These are phyloP conservation scores for Trichosporon faecale DNA, from an alignment of 1,284 basidiomycete species.

Conservation along the genomic window DNA sequence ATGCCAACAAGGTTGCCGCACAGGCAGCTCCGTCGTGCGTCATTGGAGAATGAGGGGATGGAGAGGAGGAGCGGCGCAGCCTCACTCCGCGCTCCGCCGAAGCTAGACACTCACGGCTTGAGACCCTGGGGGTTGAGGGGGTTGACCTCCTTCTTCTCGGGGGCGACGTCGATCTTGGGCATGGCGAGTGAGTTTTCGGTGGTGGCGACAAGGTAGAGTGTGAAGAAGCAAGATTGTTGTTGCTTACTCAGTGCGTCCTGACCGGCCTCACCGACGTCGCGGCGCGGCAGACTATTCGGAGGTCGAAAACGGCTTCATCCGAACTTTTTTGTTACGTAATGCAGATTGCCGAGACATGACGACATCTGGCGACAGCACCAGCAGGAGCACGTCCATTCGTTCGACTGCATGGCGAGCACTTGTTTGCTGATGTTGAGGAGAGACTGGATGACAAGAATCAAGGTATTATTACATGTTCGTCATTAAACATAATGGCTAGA, in stretches of 20 bases:
- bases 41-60: no score
- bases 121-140: conserved; percentile 84
- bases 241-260: not conserved
- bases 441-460: not conserved
- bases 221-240: conserved; percentile 5
- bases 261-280: not conserved
- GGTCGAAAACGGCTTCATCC: conserved; percentile 7
- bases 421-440: not conserved
- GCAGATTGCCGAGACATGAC: not conserved
- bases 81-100: not conserved
- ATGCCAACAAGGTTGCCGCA: not conserved
- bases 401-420: not conserved
- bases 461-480: not conserved
- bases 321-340: conserved; percentile 5
- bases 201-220: not conserved
- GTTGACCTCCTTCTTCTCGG: conserved; percentile 54
- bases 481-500: conserved; percentile 3
- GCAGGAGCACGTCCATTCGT: not conserved
- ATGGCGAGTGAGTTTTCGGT: not conserved
- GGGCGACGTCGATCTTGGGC: conserved; percentile 10
- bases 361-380: not conserved
- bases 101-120: conserved; percentile 68
- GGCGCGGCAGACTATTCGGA: conserved; percentile 6
- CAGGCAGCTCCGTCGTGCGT: no score
- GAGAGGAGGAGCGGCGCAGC: not conserved